Percentiles rank a stretch among this genome's conserved stretches.
These are phyloP conservation scores for Calocybe gangraenosa DNA, from an alignment of 768 basidiomycete genomes.

Conservation along the genomic window DNA sequence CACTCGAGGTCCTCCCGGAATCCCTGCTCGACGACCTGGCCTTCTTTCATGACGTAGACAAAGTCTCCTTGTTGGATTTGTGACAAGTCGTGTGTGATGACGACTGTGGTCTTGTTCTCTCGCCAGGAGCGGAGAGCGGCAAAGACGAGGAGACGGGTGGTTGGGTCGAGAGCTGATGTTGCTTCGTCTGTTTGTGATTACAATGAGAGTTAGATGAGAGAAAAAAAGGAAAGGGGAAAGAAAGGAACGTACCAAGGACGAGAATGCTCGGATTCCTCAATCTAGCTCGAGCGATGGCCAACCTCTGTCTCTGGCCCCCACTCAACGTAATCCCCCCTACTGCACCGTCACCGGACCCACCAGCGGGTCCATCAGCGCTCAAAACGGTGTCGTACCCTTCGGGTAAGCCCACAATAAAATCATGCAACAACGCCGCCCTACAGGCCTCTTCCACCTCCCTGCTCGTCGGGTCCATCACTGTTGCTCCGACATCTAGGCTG, in stretches of 20 bases:
- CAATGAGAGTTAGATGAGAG: slow-evolving; percentile 6
- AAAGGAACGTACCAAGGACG: slow-evolving; percentile 70
- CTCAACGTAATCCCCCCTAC: slow-evolving; percentile 58
- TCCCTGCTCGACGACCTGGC: slow-evolving; percentile 81
- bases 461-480: slow-evolving; percentile 54
- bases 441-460: slow-evolving; percentile 80
- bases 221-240: background rate
- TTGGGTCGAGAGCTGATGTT: slow-evolving; percentile 81
- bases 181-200: slow-evolving; percentile 66
- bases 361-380: slow-evolving; percentile 43
- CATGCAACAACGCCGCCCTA: slow-evolving; percentile 79
- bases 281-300: slow-evolving; percentile 85
- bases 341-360: slow-evolving; percentile 22
- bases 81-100: slow-evolving; percentile 94
- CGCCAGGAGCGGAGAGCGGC: slow-evolving; percentile 67
- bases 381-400: slow-evolving; percentile 84
- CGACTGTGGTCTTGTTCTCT: slow-evolving; percentile 77
- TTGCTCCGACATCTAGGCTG: background rate
- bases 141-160: slow-evolving; percentile 83
- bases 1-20: slow-evolving; percentile 75
- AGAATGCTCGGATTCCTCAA: slow-evolving; percentile 84
- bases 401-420: slow-evolving; percentile 81
- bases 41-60: slow-evolving; percentile 87
- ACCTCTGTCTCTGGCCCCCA: slow-evolving; percentile 88
- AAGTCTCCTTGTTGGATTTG: slow-evolving; percentile 77